phyloP scores from a whole-genome alignment of 331 rosid species.

The Pyrus hybrid region DNA sequence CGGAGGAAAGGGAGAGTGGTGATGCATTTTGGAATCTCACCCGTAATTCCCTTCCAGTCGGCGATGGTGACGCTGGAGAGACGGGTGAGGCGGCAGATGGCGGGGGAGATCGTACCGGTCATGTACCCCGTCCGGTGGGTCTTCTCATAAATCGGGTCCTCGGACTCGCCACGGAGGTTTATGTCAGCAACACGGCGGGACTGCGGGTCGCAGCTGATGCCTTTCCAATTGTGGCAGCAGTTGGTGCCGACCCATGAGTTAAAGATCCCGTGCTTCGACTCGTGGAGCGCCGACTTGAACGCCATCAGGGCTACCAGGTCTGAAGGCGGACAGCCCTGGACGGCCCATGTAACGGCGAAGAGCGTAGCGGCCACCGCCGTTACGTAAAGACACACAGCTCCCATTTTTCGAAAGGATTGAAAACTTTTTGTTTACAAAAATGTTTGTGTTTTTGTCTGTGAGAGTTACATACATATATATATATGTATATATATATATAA shows the following conservation, averaged over 20 bases:
- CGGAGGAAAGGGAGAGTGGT: slow-evolving; percentile 64
- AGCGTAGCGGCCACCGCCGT: not conserved
- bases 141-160: slow-evolving; percentile 54
- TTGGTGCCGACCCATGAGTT: slow-evolving; percentile 73
- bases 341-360: slow-evolving; percentile 17
- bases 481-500: no score
- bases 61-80: slow-evolving; percentile 70
- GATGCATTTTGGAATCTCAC: slow-evolving; percentile 73
- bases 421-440: not conserved
- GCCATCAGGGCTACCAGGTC: slow-evolving; percentile 65
- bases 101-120: slow-evolving; percentile 73
- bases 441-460: not conserved
- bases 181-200: slow-evolving; percentile 69
- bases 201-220: slow-evolving; percentile 71
- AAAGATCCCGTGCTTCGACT: slow-evolving; percentile 63
- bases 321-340: slow-evolving; percentile 50
- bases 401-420: slow-evolving; percentile 17
- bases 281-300: slow-evolving; percentile 65
- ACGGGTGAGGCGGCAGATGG: slow-evolving; percentile 56
- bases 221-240: slow-evolving; percentile 84
- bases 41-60: slow-evolving; percentile 94
- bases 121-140: slow-evolving; percentile 66
- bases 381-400: not conserved
- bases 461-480: no score
- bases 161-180: slow-evolving; percentile 81